These are phyloP conservation scores for Parsonsia alboflavescens DNA, from an alignment of 257 asterid species.

Conservation along the genomic window DNA sequence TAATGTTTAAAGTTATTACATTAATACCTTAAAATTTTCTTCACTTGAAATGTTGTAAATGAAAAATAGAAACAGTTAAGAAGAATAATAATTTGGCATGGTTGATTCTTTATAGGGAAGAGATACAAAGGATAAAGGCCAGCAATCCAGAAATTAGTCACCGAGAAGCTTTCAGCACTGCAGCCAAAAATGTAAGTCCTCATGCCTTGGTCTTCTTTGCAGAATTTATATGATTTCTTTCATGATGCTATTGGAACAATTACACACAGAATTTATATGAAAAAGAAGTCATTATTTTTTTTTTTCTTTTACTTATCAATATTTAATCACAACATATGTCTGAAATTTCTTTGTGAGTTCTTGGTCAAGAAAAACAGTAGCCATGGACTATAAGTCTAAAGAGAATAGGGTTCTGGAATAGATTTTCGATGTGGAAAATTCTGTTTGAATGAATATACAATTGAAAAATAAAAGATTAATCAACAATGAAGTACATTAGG, in stretches of 20 bases:
- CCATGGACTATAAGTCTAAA: background rate
- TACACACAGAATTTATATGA: background rate
- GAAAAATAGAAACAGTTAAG: background rate
- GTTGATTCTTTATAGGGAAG: constrained; percentile 49
- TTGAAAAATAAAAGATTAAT: background rate
- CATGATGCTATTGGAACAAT: background rate
- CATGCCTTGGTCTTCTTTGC: background rate
- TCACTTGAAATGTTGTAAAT: background rate
- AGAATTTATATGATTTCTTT: background rate
- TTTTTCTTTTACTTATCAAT: too few species aligned
- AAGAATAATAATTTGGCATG: background rate
- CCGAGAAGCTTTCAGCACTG: constrained; percentile 92
- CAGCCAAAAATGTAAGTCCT: constrained; percentile 91
- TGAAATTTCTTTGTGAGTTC: background rate
- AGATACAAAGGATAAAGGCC: constrained; percentile 94
- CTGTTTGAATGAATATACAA: background rate
- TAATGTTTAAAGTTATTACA: too few species aligned
- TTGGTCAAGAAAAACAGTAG: background rate
- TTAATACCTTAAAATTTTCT: background rate
- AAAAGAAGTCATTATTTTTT: too few species aligned
- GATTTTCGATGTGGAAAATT: background rate
- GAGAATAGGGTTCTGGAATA: background rate
- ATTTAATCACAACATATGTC: too few species aligned
- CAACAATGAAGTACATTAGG: background rate
- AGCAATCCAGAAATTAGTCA: constrained; percentile 90